phyloP scores from a whole-genome alignment of 257 asterid genomes.

The Nemophila menziesii region DNA sequence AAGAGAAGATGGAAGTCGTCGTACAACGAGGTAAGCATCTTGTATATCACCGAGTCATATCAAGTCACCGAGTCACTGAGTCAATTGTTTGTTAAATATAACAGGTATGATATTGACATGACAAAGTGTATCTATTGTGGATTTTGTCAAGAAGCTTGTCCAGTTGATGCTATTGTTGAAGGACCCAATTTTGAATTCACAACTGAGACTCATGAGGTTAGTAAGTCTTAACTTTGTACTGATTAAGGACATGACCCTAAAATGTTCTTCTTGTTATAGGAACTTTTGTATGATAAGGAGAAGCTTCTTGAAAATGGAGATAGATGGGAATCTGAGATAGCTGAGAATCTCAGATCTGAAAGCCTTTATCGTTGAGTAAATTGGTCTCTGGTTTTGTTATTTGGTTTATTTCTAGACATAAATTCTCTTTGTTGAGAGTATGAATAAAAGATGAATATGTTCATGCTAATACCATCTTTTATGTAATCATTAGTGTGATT shows the following conservation, averaged over 20 bases:
- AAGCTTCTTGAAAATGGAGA: slow-evolving; percentile 89
- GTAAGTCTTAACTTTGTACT: slow-evolving; percentile 5
- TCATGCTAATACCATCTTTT: neutral
- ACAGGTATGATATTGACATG: slow-evolving; percentile 92
- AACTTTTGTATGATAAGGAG: slow-evolving; percentile 93
- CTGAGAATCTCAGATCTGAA: slow-evolving; percentile 87
- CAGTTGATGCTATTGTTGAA: slow-evolving; percentile 95
- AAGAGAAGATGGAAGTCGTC: slow-evolving; percentile 93
- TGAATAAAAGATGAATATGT: neutral
- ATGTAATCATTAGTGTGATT: neutral
- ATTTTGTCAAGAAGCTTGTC: slow-evolving; percentile 97
- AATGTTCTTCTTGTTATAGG: slow-evolving; percentile 27
- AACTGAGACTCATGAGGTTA: slow-evolving; percentile 91
- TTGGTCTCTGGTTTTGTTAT: neutral
- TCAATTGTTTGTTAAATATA: slow-evolving; percentile 2
- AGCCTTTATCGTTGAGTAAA: slow-evolving; percentile 64
- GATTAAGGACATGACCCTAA: neutral
- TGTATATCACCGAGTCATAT: too few species aligned
- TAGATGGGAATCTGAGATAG: slow-evolving; percentile 90
- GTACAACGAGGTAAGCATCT: slow-evolving; percentile 64
- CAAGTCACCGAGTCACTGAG: neutral
- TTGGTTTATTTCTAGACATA: neutral
- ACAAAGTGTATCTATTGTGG: slow-evolving; percentile 95
- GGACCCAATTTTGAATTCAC: slow-evolving; percentile 95
- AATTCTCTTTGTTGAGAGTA: slow-evolving; percentile 1